A percentile compares a stretch with the other conserved stretches of the same genome.
These are phyloP conservation scores for Geranomyces variabilis DNA, from an alignment of 192 early-diverging fungal genomes.

Conservation along the genomic window DNA sequence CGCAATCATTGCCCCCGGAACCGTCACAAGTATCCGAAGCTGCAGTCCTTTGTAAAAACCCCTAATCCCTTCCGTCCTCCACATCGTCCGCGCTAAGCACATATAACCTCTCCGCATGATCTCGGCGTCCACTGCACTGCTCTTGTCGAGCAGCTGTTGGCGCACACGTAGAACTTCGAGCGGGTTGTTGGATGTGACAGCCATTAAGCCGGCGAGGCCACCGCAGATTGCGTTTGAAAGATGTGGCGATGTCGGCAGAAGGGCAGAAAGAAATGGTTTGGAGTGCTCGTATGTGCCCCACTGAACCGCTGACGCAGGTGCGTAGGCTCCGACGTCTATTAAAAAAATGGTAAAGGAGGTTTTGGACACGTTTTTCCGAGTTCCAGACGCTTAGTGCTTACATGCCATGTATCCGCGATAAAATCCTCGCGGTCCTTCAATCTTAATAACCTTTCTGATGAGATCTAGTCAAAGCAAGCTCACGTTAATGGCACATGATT, in stretches of 20 bases:
- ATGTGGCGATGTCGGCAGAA: slow-evolving; percentile 17
- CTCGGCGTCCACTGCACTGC: slow-evolving; percentile 40
- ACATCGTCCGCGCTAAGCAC: slow-evolving; percentile 35
- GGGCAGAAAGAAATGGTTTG: slow-evolving; percentile 36
- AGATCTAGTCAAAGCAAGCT: slow-evolving; percentile 41
- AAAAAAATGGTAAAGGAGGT: neutral
- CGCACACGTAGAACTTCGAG: slow-evolving; percentile 50
- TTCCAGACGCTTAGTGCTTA: too few relatives aligned
- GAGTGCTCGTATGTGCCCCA: slow-evolving; percentile 54
- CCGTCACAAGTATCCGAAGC: slow-evolving; percentile 41
- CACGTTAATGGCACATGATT: too few relatives aligned
- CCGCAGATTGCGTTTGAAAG: slow-evolving; percentile 34
- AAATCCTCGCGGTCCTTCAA: slow-evolving; percentile 46
- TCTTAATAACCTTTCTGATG: slow-evolving; percentile 28
- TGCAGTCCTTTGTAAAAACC: slow-evolving; percentile 48
- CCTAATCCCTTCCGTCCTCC: slow-evolving; percentile 36
- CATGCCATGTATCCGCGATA: slow-evolving; percentile 49
- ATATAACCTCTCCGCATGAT: slow-evolving; percentile 41
- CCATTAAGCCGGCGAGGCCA: slow-evolving; percentile 41
- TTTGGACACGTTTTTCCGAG: too few relatives aligned
- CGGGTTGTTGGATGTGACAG: slow-evolving; percentile 51
- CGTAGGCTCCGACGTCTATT: slow-evolving; percentile 15
- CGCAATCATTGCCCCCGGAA: slow-evolving; percentile 49
- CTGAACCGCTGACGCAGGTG: slow-evolving; percentile 51
- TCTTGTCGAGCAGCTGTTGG: slow-evolving; percentile 45